These are phyloP conservation scores for Cladobotryum protrusum DNA, from an alignment of 2,329 filamentous ascomycete genomes.

Conservation along the genomic window DNA sequence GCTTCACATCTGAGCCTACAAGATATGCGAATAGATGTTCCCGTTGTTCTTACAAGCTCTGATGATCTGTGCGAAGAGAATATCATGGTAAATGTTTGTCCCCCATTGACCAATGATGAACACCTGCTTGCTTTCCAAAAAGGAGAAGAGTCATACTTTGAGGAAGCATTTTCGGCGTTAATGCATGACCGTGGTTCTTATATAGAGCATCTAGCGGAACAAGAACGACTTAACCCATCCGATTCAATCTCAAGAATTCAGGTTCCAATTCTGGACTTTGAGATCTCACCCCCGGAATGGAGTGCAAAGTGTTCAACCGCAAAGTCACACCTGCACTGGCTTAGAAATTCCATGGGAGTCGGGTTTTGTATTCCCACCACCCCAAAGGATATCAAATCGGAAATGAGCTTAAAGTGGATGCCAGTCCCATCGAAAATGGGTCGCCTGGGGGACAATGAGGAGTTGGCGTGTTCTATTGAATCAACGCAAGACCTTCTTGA, in stretches of 20 bases:
- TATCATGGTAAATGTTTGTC: not conserved
- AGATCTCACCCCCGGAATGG: conserved; percentile 21
- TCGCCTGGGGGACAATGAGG: conserved; percentile 11
- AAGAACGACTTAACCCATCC: conserved; percentile 23
- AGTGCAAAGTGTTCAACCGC: conserved; percentile 10
- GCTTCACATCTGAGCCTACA: not conserved
- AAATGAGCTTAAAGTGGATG: conserved; percentile 20
- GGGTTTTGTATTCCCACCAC: conserved; percentile 7
- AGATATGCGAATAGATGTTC: conserved; percentile 19
- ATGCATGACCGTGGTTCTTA: conserved; percentile 14
- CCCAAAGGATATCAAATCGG: conserved; percentile 6
- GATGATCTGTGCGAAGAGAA: not conserved
- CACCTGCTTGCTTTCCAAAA: not conserved
- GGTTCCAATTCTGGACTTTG: conserved; percentile 24
- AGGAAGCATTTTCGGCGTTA: conserved; percentile 19
- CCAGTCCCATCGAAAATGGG: conserved; percentile 14
- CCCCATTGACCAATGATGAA: not conserved
- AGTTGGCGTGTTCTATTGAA: conserved; percentile 3
- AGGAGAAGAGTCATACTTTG: conserved; percentile 14
- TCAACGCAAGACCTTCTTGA: conserved; percentile 13
- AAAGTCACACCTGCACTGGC: conserved; percentile 21
- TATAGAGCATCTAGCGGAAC: conserved; percentile 15
- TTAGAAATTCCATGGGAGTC: conserved; percentile 11
- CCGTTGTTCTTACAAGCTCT: conserved; percentile 17
- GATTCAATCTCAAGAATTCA: conserved; percentile 22